Conservation (phyloP, 495 filamentous ascomycete species). For the Neurospora sp. region DNA sequence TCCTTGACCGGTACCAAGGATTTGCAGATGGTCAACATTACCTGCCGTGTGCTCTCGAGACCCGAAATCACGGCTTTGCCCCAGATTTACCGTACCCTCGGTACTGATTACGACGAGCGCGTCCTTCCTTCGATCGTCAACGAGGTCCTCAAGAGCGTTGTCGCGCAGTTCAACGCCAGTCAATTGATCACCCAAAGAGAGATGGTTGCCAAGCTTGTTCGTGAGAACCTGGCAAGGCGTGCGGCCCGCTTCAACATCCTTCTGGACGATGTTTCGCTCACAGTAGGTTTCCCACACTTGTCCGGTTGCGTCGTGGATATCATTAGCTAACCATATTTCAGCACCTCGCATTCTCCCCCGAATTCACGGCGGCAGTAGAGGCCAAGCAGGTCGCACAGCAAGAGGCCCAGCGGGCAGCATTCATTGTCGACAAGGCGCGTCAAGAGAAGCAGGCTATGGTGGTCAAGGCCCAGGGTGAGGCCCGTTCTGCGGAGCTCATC, state of each 20-base stretch:
- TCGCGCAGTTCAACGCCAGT: constrained; percentile 97
- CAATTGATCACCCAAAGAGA: constrained; percentile 98
- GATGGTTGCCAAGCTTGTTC: constrained; percentile 81
- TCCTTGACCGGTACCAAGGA: constrained; percentile 98
- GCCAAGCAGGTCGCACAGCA: constrained; percentile 99
- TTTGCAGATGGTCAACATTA: constrained; percentile 99
- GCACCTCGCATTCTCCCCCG: constrained; percentile 98
- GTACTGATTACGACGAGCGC: constrained; percentile 92
- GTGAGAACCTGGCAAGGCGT: constrained; percentile 83
- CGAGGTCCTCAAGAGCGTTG: constrained; percentile 96
- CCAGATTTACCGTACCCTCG: constrained; percentile 92
- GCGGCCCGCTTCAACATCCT: constrained; percentile 96
- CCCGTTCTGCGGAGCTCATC: constrained; percentile 93
- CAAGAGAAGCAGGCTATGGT: constrained; percentile 99
- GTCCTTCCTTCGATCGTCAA: constrained; percentile 97
- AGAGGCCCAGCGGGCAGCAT: constrained; percentile 93
- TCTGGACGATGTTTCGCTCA: constrained; percentile 93
- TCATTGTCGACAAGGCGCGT: constrained; percentile 96
- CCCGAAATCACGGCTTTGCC: constrained; percentile 82
- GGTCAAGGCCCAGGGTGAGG: constrained; percentile 97
- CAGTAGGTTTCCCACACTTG: constrained; percentile 46
- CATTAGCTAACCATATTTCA: constrained; percentile 28
- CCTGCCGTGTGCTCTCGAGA: constrained; percentile 94
- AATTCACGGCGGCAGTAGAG: constrained; percentile 97
- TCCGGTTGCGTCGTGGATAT: background rate